Evolutionary conservation across 352 stramenopile genomes (phyloP).

Genomic region (Pythium dissimile): DNA sequence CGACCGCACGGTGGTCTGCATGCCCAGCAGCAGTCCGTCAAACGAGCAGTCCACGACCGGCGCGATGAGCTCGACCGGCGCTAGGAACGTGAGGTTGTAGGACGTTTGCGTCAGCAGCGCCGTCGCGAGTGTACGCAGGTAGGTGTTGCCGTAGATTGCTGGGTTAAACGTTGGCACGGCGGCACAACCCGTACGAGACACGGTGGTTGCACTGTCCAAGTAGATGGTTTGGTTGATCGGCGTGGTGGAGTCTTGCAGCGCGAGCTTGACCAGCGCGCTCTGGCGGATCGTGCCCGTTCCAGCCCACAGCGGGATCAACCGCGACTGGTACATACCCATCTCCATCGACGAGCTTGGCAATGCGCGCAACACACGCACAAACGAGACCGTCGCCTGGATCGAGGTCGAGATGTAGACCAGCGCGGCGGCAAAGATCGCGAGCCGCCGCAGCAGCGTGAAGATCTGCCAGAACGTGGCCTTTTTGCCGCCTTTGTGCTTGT

Average conservation of each 20-base stretch:
- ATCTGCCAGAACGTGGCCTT: constrained; percentile 1
- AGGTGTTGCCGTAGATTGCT: constrained; percentile 23
- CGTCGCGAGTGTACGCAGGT: constrained; percentile 24
- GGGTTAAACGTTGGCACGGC: not conserved
- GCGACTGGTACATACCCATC: constrained; percentile 5
- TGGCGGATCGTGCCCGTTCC: constrained; percentile 22
- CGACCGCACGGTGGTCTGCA: not conserved
- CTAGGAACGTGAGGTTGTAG: constrained; percentile 35
- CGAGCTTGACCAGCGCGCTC: constrained; percentile 12
- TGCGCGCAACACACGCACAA: not conserved
- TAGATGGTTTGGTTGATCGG: constrained; percentile 18
- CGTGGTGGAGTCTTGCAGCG: constrained; percentile 12
- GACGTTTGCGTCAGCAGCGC: constrained; percentile 19
- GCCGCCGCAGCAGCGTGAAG: not conserved
- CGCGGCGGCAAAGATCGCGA: constrained; percentile 1
- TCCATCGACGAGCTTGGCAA: not conserved
- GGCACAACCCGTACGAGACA: constrained; percentile 2
- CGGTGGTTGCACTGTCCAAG: not conserved
- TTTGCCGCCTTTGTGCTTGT: constrained; percentile 1
- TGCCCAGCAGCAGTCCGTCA: constrained; percentile 10
- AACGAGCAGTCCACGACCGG: constrained; percentile 41
- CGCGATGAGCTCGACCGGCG: constrained; percentile 34
- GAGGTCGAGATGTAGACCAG: constrained; percentile 3
- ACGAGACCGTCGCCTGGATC: not conserved
- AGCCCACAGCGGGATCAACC: constrained; percentile 26